Evolutionary conservation across 306 rosid genomes (phyloP), one percentile per base, ranked within the genome.

Genomic region (Macrotyloma uniflorum): DNA sequence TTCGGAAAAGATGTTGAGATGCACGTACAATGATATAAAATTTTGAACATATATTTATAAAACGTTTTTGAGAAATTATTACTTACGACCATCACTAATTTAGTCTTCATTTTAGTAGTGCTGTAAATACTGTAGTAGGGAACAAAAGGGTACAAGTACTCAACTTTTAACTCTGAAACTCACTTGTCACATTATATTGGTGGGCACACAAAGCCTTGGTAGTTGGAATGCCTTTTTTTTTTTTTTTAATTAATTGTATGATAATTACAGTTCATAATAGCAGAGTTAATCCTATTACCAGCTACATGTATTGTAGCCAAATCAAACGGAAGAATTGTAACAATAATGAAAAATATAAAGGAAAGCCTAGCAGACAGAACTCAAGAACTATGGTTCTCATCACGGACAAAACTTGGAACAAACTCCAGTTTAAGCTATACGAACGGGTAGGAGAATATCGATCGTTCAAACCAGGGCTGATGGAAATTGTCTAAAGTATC

Each of bases 391-490:
- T 23, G 43, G 64, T 65, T 65, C 58, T 4, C 64, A 67, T 35
- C 22, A 66, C 18, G 20, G 62, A 26, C 76, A 78, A 46, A 73
- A 81, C 58, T 61, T 22, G 0, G 42, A 78, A 61, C 49, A 69
- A 65, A 75, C 53, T 20, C 32, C 69, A 76, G 67, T 71, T n/a
- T 9, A 33, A n/a, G 65, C 51, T 47, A 28, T 20, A 57, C 11
- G 30, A 24, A 15, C 20, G 11, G 46, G 49, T 35, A 75, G 22
- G 66, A 57, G 67, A 38, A 38, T 22, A 51, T 46, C 16, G 43
- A 47, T 54, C 36, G 32, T 72, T 76, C 75, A 81, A 63, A 23
- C 51, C 20, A 74, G 24, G 76, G 28, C 16, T 66, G 54, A 55
- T 6, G 51, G 42, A 24, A 18, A 32, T 35, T 54, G 58, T 65